Conservation (phyloP, 192 early-diverging fungal genomes). For the Chytriomyces sp. region DNA sequence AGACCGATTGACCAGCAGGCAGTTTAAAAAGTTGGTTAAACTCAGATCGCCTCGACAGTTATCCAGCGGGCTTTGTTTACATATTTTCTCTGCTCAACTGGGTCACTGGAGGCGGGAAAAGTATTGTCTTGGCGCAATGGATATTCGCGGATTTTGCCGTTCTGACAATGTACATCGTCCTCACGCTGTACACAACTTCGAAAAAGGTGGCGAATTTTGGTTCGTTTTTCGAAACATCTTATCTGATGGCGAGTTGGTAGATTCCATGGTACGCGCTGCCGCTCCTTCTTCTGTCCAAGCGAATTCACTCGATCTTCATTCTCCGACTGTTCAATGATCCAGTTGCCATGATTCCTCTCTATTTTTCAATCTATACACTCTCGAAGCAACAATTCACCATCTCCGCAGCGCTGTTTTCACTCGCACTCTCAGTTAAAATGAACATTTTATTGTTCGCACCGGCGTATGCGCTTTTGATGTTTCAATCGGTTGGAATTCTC, state of each 20-base stretch:
- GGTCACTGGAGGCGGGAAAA: constrained; percentile 68
- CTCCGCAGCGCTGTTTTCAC: constrained; percentile 70
- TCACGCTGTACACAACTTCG: constrained; percentile 68
- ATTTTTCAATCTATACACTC: constrained; percentile 70
- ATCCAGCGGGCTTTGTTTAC: constrained; percentile 94
- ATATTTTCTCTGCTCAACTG: constrained; percentile 76
- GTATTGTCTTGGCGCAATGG: constrained; percentile 79
- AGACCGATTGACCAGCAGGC: constrained; percentile 25
- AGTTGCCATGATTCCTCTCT: constrained; percentile 85
- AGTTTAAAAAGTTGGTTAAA: constrained; percentile 23
- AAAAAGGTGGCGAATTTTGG: constrained; percentile 41
- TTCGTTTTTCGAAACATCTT: neutral
- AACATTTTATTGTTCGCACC: constrained; percentile 91
- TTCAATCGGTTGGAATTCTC: constrained; percentile 51
- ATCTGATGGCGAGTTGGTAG: constrained; percentile 12
- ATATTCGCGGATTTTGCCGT: constrained; percentile 82
- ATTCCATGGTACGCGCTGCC: constrained; percentile 70
- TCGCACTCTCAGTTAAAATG: constrained; percentile 93
- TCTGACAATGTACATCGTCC: constrained; percentile 66
- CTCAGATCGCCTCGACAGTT: constrained; percentile 52
- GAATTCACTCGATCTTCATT: constrained; percentile 93
- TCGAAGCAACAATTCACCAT: constrained; percentile 53
- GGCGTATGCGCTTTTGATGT: constrained; percentile 73
- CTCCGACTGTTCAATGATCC: constrained; percentile 94
- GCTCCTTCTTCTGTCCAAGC: constrained; percentile 73